Evolutionary conservation across 495 filamentous ascomycete genomes (phyloP).

Genomic region (Xylaria scruposa): DNA sequence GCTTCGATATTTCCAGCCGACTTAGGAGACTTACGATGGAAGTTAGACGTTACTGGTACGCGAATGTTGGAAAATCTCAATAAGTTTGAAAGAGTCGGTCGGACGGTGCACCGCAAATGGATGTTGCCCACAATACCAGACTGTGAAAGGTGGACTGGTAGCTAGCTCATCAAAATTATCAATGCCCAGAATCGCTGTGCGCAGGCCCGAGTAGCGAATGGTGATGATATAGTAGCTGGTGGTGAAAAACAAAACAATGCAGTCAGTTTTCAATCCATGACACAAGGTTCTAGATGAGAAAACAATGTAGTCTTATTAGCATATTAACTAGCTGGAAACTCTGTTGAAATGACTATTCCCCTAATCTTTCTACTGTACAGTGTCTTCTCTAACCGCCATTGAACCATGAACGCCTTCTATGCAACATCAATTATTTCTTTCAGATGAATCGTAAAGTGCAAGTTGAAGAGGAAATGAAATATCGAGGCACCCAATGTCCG

Average conservation of each 20-base stretch:
- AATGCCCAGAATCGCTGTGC: not conserved
- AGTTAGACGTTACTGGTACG: not conserved
- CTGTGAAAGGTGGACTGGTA: not conserved
- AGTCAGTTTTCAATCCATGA: not conserved
- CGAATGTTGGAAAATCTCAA: not conserved
- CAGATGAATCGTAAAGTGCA: not conserved
- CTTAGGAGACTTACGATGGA: too few relatives aligned
- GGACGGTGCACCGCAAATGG: not conserved
- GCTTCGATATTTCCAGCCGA: too few relatives aligned
- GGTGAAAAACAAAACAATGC: not conserved
- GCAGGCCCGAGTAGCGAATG: not conserved
- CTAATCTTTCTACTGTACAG: constrained; percentile 10
- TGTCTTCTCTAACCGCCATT: constrained; percentile 13
- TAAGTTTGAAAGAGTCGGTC: not conserved
- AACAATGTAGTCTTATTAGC: not conserved
- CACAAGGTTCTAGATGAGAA: not conserved
- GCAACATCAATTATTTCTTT: not conserved
- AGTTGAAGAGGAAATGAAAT: not conserved
- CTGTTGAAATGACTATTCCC: not conserved
- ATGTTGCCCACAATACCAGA: not conserved
- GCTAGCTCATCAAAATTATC: not conserved
- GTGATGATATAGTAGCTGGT: not conserved
- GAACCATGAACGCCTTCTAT: constrained; percentile 14
- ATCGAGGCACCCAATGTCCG: not conserved
- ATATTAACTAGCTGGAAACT: constrained; percentile 12